Evolutionary conservation across 2,329 filamentous ascomycete genomes (phyloP).

Genomic region (Colletotrichum sp.): DNA sequence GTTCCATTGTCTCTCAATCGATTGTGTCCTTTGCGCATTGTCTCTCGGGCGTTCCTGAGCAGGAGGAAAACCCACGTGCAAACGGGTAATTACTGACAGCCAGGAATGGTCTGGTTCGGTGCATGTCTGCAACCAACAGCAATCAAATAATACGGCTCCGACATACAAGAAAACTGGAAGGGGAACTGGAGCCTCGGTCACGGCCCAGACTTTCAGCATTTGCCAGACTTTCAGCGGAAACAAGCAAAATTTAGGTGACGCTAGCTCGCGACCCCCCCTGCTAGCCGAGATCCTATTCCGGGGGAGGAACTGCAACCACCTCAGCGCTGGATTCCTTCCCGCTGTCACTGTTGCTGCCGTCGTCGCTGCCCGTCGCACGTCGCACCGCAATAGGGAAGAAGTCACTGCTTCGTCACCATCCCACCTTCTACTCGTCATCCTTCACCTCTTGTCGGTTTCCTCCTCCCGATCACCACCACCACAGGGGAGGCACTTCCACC

Average conservation of each 20-base stretch:
- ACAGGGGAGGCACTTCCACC: not conserved
- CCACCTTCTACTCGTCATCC: not conserved
- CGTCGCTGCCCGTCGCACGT: not conserved
- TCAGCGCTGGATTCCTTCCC: not conserved
- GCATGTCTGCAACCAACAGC: not conserved
- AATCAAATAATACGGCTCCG: not conserved
- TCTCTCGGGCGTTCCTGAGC: not conserved
- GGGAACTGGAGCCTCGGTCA: not conserved
- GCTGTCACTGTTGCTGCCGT: not conserved
- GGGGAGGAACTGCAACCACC: constrained; percentile 4
- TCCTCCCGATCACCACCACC: not conserved
- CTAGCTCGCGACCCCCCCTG: not conserved
- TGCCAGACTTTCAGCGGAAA: not conserved
- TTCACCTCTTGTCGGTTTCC: not conserved
- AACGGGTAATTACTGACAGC: not conserved
- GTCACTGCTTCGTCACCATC: not conserved
- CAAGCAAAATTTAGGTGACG: not conserved
- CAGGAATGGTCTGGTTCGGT: not conserved
- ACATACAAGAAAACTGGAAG: not conserved
- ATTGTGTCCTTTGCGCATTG: not conserved
- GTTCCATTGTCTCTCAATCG: not conserved
- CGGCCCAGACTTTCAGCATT: not conserved
- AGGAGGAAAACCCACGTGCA: not conserved
- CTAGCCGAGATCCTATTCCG: not conserved
- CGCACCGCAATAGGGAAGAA: not conserved